Percentiles rank a stretch among this genome's conserved stretches.
Conservation (phyloP, 1,284 basidiomycete genomes). For the Apiotrichum brassicae region DNA sequence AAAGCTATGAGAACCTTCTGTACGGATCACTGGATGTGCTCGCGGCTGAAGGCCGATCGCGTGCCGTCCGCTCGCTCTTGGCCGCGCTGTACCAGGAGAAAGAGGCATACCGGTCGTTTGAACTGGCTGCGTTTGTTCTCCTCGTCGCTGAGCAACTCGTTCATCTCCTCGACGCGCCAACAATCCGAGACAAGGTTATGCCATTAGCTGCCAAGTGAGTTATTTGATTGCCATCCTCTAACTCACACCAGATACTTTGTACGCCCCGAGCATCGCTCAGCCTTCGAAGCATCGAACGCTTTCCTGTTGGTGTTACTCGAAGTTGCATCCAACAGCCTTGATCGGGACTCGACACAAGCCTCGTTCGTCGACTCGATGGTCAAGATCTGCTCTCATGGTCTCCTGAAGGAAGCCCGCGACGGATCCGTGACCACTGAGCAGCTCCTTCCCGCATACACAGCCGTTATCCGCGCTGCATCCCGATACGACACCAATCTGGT, state of each 20-base stretch:
- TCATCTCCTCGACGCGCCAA: constrained; percentile 16
- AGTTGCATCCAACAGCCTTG: constrained; percentile 11
- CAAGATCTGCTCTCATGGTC: constrained; percentile 18
- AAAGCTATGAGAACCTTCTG: constrained; percentile 26
- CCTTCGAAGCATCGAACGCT: constrained; percentile 35
- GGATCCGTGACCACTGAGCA: constrained; percentile 26
- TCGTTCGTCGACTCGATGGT: constrained; percentile 25
- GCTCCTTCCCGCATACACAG: constrained; percentile 25
- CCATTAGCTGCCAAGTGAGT: constrained; percentile 26
- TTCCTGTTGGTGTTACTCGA: constrained; percentile 26
- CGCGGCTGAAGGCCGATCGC: constrained; percentile 13
- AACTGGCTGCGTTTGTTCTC: constrained; percentile 22
- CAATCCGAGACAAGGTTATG: constrained; percentile 17
- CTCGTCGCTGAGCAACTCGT: constrained; percentile 28
- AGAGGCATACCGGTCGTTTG: constrained; percentile 2
- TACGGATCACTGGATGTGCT: constrained; percentile 32
- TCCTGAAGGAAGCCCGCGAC: constrained; percentile 20
- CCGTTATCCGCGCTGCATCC: constrained; percentile 18
- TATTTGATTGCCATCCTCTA: background rate
- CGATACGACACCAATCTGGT: constrained; percentile 11
- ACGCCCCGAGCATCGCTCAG: constrained; percentile 16
- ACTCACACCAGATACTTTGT: constrained; percentile 24
- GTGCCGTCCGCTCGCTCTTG: constrained; percentile 3
- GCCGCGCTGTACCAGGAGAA: background rate
- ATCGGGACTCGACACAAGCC: constrained; percentile 9